Conservation (phyloP, 352 stramenopile genomes). For the Pythium brachiatum region DNA sequence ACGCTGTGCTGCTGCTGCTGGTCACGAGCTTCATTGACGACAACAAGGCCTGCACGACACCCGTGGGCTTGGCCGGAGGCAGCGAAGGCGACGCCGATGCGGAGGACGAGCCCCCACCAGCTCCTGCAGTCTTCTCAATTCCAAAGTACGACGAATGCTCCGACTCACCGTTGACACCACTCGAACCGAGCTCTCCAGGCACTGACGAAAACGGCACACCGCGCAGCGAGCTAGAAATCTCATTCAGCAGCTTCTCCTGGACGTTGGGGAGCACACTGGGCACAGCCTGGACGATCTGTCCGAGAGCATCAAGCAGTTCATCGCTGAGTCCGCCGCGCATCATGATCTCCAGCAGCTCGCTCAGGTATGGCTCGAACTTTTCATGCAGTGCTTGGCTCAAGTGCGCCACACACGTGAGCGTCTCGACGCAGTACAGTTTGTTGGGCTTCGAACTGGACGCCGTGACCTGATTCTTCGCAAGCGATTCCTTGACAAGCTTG, state of each 20-base stretch:
- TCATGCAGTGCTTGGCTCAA: slow-evolving; percentile 63
- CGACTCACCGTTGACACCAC: slow-evolving; percentile 3
- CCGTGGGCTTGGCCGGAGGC: slow-evolving; percentile 35
- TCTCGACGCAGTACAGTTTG: slow-evolving; percentile 82
- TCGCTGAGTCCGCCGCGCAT: slow-evolving; percentile 91
- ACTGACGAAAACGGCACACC: slow-evolving; percentile 64
- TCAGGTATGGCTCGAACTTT: slow-evolving; percentile 69
- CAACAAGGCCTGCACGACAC: slow-evolving; percentile 64
- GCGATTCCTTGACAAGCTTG: slow-evolving; percentile 67
- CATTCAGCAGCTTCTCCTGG: slow-evolving; percentile 94
- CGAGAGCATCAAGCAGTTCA: slow-evolving; percentile 92
- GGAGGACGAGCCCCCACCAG: slow-evolving; percentile 1
- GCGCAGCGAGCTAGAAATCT: slow-evolving; percentile 94
- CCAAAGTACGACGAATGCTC: slow-evolving; percentile 20
- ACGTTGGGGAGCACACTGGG: slow-evolving; percentile 89
- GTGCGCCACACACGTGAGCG: slow-evolving; percentile 75
- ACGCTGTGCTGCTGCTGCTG: slow-evolving; percentile 7
- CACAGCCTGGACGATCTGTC: slow-evolving; percentile 88
- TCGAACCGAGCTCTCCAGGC: slow-evolving; percentile 19
- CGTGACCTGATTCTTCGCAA: slow-evolving; percentile 47
- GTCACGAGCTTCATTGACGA: slow-evolving; percentile 63
- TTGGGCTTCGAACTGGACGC: slow-evolving; percentile 46
- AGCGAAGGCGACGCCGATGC: slow-evolving; percentile 18
- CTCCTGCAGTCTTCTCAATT: slow-evolving; percentile 19
- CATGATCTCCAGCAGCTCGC: slow-evolving; percentile 80